A percentile compares a stretch with the other conserved stretches of the same genome.
Evolutionary conservation across 2,329 filamentous ascomycete species (phyloP).

Genomic region (Xylariaceae sp.): DNA sequence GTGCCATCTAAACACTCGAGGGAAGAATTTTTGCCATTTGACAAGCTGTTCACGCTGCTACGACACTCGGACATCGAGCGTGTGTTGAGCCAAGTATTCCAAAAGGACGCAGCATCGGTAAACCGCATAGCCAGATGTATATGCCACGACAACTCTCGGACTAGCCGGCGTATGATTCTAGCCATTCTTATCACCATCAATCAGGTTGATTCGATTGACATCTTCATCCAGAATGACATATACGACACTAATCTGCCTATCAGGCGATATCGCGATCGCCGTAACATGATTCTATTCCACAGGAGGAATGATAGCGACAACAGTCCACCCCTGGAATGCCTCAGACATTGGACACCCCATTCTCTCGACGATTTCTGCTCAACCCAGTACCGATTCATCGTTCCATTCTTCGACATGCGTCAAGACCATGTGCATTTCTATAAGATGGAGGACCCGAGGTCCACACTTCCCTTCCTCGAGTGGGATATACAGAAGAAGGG

Average conservation of each 20-base stretch:
- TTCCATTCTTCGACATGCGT: conserved; percentile 12
- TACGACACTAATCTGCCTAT: conserved; percentile 8
- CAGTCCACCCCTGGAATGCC: not conserved
- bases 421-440: conserved; percentile 2
- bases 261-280: not conserved
- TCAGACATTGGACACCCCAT: not conserved
- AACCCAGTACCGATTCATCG: conserved; percentile 9
- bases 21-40: not conserved
- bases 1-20: not conserved
- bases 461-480: conserved; percentile 2
- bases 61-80: not conserved
- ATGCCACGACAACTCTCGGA: not conserved
- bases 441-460: conserved; percentile 3
- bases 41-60: conserved; percentile 1
- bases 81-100: not conserved
- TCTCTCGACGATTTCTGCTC: not conserved
- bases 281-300: not conserved
- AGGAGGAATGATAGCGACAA: not conserved
- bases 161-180: conserved; percentile 2
- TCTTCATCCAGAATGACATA: conserved; percentile 7
- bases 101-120: not conserved
- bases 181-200: conserved; percentile 1
- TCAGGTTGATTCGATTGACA: not conserved
- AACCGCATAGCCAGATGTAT: not conserved
- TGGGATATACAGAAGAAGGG: conserved; percentile 4